Evolutionary conservation across 23 red algal genomes (phyloP).

Genomic region (Cyanidiococcus yangmingshanensis): DNA sequence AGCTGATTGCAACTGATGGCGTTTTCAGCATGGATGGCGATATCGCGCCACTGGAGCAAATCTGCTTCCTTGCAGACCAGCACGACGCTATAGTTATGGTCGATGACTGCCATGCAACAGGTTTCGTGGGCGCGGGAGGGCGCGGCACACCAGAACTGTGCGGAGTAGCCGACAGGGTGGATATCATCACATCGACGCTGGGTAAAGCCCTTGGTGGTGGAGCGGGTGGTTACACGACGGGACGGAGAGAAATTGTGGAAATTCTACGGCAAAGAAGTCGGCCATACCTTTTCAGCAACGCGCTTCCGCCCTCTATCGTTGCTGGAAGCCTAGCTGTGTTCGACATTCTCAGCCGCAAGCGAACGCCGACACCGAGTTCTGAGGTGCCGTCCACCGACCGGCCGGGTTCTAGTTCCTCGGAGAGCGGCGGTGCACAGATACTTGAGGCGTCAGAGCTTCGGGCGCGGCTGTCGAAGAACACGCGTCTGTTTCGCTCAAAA

Average conservation of each 20-base stretch:
- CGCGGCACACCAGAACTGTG: conserved; percentile 22
- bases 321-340: conserved; percentile 18
- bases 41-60: conserved; percentile 27
- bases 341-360: conserved; percentile 13
- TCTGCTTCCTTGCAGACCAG: conserved; percentile 24
- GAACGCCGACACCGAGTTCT: neutral
- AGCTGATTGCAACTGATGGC: conserved; percentile 29
- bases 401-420: neutral
- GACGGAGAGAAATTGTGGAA: conserved; percentile 17
- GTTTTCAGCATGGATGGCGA: conserved; percentile 37
- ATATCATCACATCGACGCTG: conserved; percentile 18
- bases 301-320: conserved; percentile 17
- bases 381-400: neutral
- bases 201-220: conserved; percentile 30
- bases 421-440: neutral
- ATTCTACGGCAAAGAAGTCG: conserved; percentile 22
- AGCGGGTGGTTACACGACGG: conserved; percentile 30
- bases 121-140: conserved; percentile 18
- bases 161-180: conserved; percentile 17
- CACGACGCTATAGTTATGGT: conserved; percentile 24
- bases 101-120: conserved; percentile 32
- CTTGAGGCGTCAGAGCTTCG: conserved; percentile 15
- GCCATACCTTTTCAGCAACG: conserved; percentile 32
- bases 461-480: conserved; percentile 18
- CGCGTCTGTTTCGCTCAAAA: neutral